Conservation (phyloP, 768 basidiomycete species). For the Collybia sordida region DNA sequence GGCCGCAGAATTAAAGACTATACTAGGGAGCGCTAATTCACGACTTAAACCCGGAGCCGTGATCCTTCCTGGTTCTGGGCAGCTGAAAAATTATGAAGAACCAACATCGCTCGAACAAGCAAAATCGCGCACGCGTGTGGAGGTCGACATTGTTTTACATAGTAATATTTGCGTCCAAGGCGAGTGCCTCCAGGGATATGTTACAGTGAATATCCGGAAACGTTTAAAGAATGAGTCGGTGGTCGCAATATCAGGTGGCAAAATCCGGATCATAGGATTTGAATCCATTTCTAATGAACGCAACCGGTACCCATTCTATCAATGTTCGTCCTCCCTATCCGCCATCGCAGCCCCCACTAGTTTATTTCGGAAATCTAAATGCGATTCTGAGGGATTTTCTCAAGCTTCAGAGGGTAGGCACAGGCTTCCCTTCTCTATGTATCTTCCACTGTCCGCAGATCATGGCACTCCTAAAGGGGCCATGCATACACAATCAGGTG, state of each 20-base stretch:
- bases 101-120: slow-evolving; percentile 66
- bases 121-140: slow-evolving; percentile 70
- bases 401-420: slow-evolving; percentile 67
- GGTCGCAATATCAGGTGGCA: slow-evolving; percentile 70
- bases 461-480: slow-evolving; percentile 59
- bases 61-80: slow-evolving; percentile 32
- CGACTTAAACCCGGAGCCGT: slow-evolving; percentile 55
- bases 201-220: slow-evolving; percentile 64
- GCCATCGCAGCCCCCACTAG: slow-evolving; percentile 41
- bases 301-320: slow-evolving; percentile 80
- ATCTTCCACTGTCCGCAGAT: slow-evolving; percentile 55
- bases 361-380: slow-evolving; percentile 38
- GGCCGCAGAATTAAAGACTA: slow-evolving; percentile 55
- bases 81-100: slow-evolving; percentile 17
- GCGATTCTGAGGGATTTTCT: slow-evolving; percentile 63
- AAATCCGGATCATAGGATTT: slow-evolving; percentile 82
- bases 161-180: slow-evolving; percentile 81
- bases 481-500: slow-evolving; percentile 54
- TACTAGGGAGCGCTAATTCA: slow-evolving; percentile 62
- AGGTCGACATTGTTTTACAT: slow-evolving; percentile 78
- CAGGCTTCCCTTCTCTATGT: slow-evolving; percentile 69
- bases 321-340: slow-evolving; percentile 58
- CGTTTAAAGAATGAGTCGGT: slow-evolving; percentile 53
- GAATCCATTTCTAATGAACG: slow-evolving; percentile 63
- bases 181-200: slow-evolving; percentile 62